phyloP scores from a whole-genome alignment of 345 rosid genomes.

The Conringia planisiliqua region DNA sequence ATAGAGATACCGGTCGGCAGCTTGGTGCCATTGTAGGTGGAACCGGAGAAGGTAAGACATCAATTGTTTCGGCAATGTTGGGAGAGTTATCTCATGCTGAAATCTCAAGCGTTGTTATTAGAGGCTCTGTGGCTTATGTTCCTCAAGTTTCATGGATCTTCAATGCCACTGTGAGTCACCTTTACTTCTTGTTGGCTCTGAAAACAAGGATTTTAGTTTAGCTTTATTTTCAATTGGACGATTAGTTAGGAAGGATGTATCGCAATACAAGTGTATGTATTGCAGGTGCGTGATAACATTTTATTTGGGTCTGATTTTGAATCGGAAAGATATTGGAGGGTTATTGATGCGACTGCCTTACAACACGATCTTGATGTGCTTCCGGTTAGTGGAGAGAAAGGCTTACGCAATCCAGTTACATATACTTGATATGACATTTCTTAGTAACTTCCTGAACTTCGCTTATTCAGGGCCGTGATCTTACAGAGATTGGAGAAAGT shows the following conservation, averaged over 20 bases:
- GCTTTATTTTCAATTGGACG: background rate
- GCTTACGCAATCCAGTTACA: background rate
- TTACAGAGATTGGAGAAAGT: conserved; percentile 96
- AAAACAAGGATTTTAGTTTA: background rate
- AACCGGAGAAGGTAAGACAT: conserved; percentile 97
- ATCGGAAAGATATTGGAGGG: conserved; percentile 59
- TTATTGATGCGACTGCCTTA: conserved; percentile 75
- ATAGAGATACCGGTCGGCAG: conserved; percentile 72
- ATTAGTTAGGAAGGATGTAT: background rate
- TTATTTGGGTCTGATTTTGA: conserved; percentile 79
- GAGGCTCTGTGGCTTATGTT: conserved; percentile 93
- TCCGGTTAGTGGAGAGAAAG: conserved; percentile 57
- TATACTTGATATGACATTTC: background rate
- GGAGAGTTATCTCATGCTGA: conserved; percentile 73
- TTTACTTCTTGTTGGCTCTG: background rate
- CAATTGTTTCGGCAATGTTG: conserved; percentile 90
- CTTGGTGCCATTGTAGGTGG: conserved; percentile 89
- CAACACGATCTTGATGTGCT: conserved; percentile 81
- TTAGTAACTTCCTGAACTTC: conserved; percentile 3
- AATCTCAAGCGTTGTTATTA: conserved; percentile 51
- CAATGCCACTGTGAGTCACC: conserved; percentile 79
- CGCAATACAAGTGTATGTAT: background rate
- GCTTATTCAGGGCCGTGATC: conserved; percentile 69
- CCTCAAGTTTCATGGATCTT: conserved; percentile 99
- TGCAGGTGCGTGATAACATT: conserved; percentile 84